phyloP scores from a whole-genome alignment of 345 rosid genomes.

The Crucihimalaya himalaica region DNA sequence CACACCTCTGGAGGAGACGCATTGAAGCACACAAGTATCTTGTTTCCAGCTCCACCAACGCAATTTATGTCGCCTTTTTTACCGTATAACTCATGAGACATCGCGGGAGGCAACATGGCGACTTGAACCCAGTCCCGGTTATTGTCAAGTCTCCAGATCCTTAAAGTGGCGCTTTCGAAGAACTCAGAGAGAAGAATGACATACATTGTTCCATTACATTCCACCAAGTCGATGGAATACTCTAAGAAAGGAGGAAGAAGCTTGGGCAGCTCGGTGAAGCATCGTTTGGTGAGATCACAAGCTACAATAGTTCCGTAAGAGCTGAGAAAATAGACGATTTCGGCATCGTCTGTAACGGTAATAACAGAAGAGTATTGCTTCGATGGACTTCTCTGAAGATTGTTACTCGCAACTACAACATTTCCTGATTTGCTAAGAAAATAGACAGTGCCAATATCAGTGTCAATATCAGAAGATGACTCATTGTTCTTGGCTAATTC shows the following conservation, averaged over 20 bases:
- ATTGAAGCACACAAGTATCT: slow-evolving; percentile 70
- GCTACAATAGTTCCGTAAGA: slow-evolving; percentile 67
- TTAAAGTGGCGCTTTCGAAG: slow-evolving; percentile 72
- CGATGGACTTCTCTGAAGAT: slow-evolving; percentile 80
- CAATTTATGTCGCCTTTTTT: slow-evolving; percentile 84
- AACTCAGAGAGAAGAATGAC: slow-evolving; percentile 76
- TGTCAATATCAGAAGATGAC: slow-evolving; percentile 37
- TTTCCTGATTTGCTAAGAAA: slow-evolving; percentile 82
- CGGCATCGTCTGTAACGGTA: slow-evolving; percentile 51
- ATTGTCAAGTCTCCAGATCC: slow-evolving; percentile 71
- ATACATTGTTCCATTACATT: slow-evolving; percentile 65
- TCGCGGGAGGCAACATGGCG: slow-evolving; percentile 72
- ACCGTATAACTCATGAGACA: slow-evolving; percentile 80
- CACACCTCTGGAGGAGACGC: slow-evolving; percentile 45
- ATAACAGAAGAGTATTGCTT: slow-evolving; percentile 83
- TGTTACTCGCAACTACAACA: slow-evolving; percentile 57
- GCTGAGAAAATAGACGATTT: slow-evolving; percentile 69
- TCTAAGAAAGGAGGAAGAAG: slow-evolving; percentile 67
- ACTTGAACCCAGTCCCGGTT: slow-evolving; percentile 60
- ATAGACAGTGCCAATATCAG: slow-evolving; percentile 56
- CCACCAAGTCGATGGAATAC: slow-evolving; percentile 85
- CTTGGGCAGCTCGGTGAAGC: slow-evolving; percentile 72
- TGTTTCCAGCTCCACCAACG: slow-evolving; percentile 60
- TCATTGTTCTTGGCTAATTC: slow-evolving; percentile 43
- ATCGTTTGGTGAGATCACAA: slow-evolving; percentile 55